A percentile compares a stretch with the other conserved stretches of the same genome.
Evolutionary conservation across 306 rosid genomes (phyloP).

Genomic region (Neltuma alba): DNA sequence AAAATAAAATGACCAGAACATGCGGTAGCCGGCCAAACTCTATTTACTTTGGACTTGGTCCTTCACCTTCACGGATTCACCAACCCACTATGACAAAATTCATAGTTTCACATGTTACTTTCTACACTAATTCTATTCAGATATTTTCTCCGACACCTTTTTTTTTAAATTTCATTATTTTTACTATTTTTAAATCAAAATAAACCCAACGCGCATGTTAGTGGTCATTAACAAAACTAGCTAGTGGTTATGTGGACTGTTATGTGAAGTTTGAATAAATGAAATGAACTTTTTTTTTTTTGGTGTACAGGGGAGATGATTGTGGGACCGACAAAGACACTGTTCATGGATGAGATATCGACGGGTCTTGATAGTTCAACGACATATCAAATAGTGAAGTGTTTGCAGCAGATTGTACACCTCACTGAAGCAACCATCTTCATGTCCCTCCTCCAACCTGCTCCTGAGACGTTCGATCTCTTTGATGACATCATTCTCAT

Average conservation of each 20-base stretch:
- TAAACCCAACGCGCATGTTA: background rate
- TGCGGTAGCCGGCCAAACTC: conserved; percentile 6
- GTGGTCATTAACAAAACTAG: background rate
- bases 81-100: background rate
- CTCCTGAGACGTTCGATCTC: conserved; percentile 95
- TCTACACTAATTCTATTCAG: background rate
- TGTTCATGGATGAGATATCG: conserved; percentile 97
- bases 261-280: background rate
- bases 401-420: conserved; percentile 89
- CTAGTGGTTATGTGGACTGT: too few relatives aligned
- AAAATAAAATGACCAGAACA: too few relatives aligned
- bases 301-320: conserved; percentile 82
- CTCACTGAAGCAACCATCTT: conserved; percentile 77
- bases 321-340: conserved; percentile 84
- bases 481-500: conserved; percentile 85
- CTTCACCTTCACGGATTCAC: conserved; percentile 7
- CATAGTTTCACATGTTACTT: background rate
- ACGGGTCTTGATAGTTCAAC: conserved; percentile 97
- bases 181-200: background rate
- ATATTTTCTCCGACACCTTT: background rate
- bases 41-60: conserved; percentile 12
- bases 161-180: too few relatives aligned
- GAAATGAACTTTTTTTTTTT: background rate
- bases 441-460: conserved; percentile 94
- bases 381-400: conserved; percentile 87